These are phyloP conservation scores for Discostella pseudostelligera DNA, from an alignment of 108 stramenopile species.

Conservation along the genomic window DNA sequence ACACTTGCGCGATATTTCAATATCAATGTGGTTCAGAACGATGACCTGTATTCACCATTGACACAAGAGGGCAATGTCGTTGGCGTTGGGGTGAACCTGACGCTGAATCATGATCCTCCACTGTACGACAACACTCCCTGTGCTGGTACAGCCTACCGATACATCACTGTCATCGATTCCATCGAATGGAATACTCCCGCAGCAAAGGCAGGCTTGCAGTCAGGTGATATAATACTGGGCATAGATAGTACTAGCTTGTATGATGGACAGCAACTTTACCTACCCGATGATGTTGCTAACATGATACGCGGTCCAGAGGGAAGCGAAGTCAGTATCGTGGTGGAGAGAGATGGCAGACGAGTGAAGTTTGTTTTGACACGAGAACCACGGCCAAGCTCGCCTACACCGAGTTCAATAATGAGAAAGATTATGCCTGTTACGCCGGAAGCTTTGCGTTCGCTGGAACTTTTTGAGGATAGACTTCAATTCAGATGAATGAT, in stretches of 20 bases:
- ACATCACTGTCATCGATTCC: not conserved
- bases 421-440: conserved; percentile 4
- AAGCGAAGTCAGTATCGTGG: conserved; percentile 59
- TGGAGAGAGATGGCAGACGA: conserved; percentile 53
- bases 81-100: conserved; percentile 6
- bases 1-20: too few species aligned
- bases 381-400: conserved; percentile 25
- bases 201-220: conserved; percentile 49
- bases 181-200: conserved; percentile 64
- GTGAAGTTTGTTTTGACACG: conserved; percentile 69
- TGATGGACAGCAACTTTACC: conserved; percentile 23
- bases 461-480: not conserved
- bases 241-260: conserved; percentile 62
- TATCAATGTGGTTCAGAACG: not conserved
- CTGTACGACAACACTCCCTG: not conserved
- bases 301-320: conserved; percentile 63
- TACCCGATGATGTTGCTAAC: conserved; percentile 65
- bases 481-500: not conserved
- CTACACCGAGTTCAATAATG: not conserved
- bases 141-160: not conserved
- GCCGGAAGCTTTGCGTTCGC: not conserved
- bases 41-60: conserved; percentile 7
- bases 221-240: conserved; percentile 59
- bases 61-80: conserved; percentile 3
- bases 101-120: conserved; percentile 3